Evolutionary conservation across 768 basidiomycete genomes (phyloP).

Genomic region (Trichaptum fuscoviolaceum): DNA sequence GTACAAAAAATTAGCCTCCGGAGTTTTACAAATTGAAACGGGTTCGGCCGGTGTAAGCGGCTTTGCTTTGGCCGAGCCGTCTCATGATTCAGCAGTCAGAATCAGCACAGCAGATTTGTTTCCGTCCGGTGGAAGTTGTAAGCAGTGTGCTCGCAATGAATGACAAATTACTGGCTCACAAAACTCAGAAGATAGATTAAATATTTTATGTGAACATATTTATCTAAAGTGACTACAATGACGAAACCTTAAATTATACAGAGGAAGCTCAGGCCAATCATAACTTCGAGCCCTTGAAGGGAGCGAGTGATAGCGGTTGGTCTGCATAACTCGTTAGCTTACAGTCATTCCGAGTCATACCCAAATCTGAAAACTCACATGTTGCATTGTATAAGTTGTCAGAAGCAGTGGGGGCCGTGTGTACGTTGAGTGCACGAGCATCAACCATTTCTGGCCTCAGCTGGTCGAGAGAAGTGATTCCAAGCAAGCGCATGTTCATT

Average conservation of each 20-base stretch:
- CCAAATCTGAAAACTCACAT: constrained; percentile 21
- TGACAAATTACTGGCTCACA: too few species aligned
- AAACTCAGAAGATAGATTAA: too few species aligned
- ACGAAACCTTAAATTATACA: not conserved
- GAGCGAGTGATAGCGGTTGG: not conserved
- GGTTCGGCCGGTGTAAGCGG: too few species aligned
- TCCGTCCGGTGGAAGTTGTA: too few species aligned
- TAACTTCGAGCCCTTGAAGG: not conserved
- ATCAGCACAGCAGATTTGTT: too few species aligned
- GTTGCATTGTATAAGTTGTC: constrained; percentile 27
- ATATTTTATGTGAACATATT: not conserved
- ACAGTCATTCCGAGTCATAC: not conserved
- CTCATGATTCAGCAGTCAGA: too few species aligned
- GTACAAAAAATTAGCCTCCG: too few species aligned
- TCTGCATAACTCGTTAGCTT: not conserved
- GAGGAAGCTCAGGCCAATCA: not conserved
- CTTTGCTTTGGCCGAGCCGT: too few species aligned
- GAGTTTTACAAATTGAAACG: too few species aligned
- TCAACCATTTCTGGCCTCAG: constrained; percentile 14
- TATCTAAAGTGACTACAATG: not conserved
- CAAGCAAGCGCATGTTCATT: constrained; percentile 42
- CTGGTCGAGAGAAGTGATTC: constrained; percentile 34
- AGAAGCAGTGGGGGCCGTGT: constrained; percentile 22
- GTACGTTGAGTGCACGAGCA: constrained; percentile 22
- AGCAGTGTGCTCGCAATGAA: too few species aligned